A percentile compares a stretch with the other conserved stretches of the same genome.
Evolutionary conservation across 169 alveolate genomes (phyloP).

Genomic region (Cystoisospora suis): DNA sequence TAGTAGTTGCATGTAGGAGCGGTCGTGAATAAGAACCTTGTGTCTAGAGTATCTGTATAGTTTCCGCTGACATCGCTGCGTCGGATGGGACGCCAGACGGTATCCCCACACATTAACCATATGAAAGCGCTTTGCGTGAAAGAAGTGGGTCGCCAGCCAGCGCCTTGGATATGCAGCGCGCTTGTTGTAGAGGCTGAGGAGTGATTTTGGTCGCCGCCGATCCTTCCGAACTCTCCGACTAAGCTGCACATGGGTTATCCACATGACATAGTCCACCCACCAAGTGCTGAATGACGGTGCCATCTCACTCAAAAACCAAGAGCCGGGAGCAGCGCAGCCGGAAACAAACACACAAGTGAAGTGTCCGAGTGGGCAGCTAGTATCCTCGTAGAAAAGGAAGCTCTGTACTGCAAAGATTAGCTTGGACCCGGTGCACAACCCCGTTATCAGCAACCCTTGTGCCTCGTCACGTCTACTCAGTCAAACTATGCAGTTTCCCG

Average conservation of each 20-base stretch:
- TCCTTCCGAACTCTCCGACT: conserved; percentile 27
- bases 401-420: too few species aligned
- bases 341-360: too few species aligned
- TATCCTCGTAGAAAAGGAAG: too few species aligned
- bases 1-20: conserved; percentile 56
- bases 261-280: too few species aligned
- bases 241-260: not conserved
- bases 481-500: too few species aligned
- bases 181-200: not conserved
- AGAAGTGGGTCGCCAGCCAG: conserved; percentile 93
- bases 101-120: conserved; percentile 89
- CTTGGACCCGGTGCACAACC: too few species aligned
- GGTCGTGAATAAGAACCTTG: conserved; percentile 78
- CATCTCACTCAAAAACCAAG: too few species aligned
- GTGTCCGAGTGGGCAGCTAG: too few species aligned
- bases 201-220: not conserved
- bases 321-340: too few species aligned
- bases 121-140: conserved; percentile 92
- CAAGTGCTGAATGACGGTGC: too few species aligned
- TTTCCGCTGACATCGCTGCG: conserved; percentile 82
- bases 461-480: too few species aligned
- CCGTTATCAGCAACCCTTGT: too few species aligned
- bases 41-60: conserved; percentile 78
- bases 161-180: conserved; percentile 38
- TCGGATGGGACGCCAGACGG: conserved; percentile 82